These are phyloP conservation scores for Salvia sclarea DNA, from an alignment of 305 asterid genomes.

Conservation along the genomic window DNA sequence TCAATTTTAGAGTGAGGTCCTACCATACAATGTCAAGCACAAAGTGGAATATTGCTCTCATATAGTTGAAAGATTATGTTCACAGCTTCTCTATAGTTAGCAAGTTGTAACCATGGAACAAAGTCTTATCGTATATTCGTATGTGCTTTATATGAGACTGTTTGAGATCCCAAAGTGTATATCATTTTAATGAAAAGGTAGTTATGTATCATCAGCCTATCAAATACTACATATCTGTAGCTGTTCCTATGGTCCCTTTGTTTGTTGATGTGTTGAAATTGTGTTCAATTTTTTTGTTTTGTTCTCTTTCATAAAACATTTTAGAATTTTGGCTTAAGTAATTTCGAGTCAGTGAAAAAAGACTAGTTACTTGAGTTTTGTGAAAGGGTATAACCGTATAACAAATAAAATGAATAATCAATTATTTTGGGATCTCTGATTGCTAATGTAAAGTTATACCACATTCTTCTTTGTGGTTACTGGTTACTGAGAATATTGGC, in stretches of 20 bases:
- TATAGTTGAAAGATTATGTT: neutral
- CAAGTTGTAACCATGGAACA: neutral
- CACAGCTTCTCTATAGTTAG: constrained; percentile 2
- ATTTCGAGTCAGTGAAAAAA: neutral
- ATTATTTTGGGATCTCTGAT: neutral
- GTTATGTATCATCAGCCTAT: neutral
- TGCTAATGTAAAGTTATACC: neutral
- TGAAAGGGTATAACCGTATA: neutral
- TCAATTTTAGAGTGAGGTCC: neutral
- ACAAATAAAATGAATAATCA: neutral
- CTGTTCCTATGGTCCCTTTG: too few species aligned
- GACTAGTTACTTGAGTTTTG: neutral
- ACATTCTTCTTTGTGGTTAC: neutral
- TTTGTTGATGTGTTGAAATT: neutral
- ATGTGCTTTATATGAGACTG: neutral
- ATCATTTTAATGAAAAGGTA: neutral
- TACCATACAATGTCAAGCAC: constrained; percentile 8
- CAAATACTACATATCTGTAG: too few species aligned
- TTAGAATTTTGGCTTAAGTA: neutral
- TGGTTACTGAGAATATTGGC: too few species aligned
- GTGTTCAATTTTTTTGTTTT: neutral
- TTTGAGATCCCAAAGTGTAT: neutral
- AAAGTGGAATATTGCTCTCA: constrained; percentile 10
- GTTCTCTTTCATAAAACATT: neutral
- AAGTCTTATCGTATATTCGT: neutral